Evolutionary conservation across 257 asterid species (phyloP).

Genomic region (Solanum paucissectum): DNA sequence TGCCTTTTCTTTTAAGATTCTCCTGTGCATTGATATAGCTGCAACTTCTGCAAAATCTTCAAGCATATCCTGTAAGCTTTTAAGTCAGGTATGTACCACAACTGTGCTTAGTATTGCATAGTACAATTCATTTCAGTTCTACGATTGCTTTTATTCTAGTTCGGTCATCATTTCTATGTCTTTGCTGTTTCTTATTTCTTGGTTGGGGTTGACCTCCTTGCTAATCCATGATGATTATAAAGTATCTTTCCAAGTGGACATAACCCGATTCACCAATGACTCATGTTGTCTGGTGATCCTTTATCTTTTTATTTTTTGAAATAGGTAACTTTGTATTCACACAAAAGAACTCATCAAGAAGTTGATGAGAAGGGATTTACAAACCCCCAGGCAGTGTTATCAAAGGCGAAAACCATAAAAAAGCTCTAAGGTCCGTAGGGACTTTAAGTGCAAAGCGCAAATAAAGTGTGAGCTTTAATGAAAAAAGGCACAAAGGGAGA

Average conservation of each 20-base stretch:
- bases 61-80: slow-evolving; percentile 65
- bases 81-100: slow-evolving; percentile 56
- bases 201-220: neutral
- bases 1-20: slow-evolving; percentile 46
- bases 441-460: too few species aligned
- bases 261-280: neutral
- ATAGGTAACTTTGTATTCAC: neutral
- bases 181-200: slow-evolving; percentile 5
- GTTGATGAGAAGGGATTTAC: neutral
- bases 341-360: neutral
- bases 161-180: neutral
- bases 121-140: neutral
- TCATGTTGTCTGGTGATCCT: neutral
- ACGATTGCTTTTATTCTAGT: neutral
- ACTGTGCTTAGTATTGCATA: slow-evolving; percentile 4
- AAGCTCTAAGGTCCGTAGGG: too few species aligned
- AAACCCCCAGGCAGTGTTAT: neutral
- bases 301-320: neutral
- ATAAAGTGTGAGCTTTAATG: too few species aligned
- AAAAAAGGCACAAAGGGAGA: too few species aligned
- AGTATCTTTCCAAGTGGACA: neutral
- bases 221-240: neutral
- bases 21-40: slow-evolving; percentile 86
- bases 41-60: slow-evolving; percentile 75
- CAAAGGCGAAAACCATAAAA: too few species aligned